A percentile compares a stretch with the other conserved stretches of the same genome.
phyloP scores from a whole-genome alignment of 805 yeast genomes.

The Teunomyces tritomae region DNA sequence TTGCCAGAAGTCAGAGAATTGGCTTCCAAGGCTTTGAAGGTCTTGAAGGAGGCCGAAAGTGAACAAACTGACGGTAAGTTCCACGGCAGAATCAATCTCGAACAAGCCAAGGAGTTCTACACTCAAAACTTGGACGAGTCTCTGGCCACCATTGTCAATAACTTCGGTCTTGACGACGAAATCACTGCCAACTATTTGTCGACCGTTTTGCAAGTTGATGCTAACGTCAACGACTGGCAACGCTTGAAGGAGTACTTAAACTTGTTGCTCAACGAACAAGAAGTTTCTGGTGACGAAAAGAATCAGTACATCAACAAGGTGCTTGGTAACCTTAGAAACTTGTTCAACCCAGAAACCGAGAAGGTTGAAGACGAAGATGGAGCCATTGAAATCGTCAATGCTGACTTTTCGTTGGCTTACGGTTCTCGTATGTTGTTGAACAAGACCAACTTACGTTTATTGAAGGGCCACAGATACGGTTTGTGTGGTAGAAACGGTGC shows the following conservation, averaged over 20 bases:
- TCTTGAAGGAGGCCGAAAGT: slow-evolving; percentile 75
- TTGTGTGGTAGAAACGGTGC: slow-evolving; percentile 98
- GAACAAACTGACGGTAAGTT: slow-evolving; percentile 67
- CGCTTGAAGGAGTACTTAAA: slow-evolving; percentile 54
- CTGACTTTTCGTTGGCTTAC: slow-evolving; percentile 93
- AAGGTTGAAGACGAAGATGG: slow-evolving; percentile 63
- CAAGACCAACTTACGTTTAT: slow-evolving; percentile 82
- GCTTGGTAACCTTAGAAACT: slow-evolving; percentile 47
- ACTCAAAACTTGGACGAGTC: slow-evolving; percentile 17
- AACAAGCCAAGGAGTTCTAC: slow-evolving; percentile 50
- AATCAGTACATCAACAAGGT: slow-evolving; percentile 43
- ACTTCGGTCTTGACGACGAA: slow-evolving; percentile 31
- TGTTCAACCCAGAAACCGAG: slow-evolving; percentile 47
- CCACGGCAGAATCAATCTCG: slow-evolving; percentile 67
- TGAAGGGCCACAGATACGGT: slow-evolving; percentile 97
- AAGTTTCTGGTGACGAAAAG: slow-evolving; percentile 26
- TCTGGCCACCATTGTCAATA: slow-evolving; percentile 9
- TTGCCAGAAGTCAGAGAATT: slow-evolving; percentile 94
- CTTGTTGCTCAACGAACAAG: slow-evolving; percentile 22
- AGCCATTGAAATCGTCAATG: slow-evolving; percentile 87
- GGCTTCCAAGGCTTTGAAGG: slow-evolving; percentile 81
- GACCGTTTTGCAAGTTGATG: slow-evolving; percentile 35
- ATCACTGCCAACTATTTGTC: slow-evolving; percentile 48
- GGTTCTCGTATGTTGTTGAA: slow-evolving; percentile 96
- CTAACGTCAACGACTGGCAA: slow-evolving; percentile 46